phyloP scores from a whole-genome alignment of 1,284 basidiomycete genomes.

The Naganishia sp. region DNA sequence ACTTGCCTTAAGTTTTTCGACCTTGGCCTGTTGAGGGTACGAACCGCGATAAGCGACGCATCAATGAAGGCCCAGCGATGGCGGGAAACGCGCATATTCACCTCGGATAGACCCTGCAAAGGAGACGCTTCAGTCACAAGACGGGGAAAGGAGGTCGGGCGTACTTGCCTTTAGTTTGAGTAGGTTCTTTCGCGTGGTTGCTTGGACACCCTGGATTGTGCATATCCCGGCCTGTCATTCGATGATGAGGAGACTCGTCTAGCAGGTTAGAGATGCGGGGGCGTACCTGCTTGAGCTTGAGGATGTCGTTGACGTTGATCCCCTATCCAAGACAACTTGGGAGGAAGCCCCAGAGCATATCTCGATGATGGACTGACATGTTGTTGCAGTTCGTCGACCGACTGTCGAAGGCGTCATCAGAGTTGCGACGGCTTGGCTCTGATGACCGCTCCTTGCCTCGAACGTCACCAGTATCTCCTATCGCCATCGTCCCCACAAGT shows the following conservation, averaged over 20 bases:
- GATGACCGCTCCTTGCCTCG: slow-evolving; percentile 4
- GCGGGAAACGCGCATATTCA: slow-evolving; percentile 15
- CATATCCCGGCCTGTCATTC: slow-evolving; percentile 31
- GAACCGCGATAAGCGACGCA: no score
- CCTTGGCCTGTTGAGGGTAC: slow-evolving; percentile 64
- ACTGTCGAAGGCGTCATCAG: slow-evolving; percentile 59
- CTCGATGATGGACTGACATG: slow-evolving; percentile 61
- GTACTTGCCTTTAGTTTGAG: slow-evolving; percentile 81
- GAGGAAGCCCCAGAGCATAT: background rate
- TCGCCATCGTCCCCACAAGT: background rate
- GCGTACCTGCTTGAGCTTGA: slow-evolving; percentile 75
- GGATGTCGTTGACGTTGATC: slow-evolving; percentile 89
- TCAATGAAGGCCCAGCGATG: background rate
- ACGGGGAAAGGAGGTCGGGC: slow-evolving; percentile 28
- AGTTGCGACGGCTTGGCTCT: background rate
- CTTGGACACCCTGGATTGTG: slow-evolving; percentile 57
- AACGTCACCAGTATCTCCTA: slow-evolving; percentile 21
- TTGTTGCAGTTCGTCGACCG: slow-evolving; percentile 82
- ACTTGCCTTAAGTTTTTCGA: slow-evolving; percentile 86
- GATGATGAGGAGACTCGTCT: background rate
- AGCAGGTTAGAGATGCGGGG: slow-evolving; percentile 40
- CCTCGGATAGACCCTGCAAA: slow-evolving; percentile 71
- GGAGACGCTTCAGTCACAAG: slow-evolving; percentile 27
- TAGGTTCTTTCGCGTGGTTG: slow-evolving; percentile 79
- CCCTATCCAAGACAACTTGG: slow-evolving; percentile 60